Base-by-base conservation (phyloP, 2,329 filamentous ascomycete species). In the Venturia asperata region DNA sequence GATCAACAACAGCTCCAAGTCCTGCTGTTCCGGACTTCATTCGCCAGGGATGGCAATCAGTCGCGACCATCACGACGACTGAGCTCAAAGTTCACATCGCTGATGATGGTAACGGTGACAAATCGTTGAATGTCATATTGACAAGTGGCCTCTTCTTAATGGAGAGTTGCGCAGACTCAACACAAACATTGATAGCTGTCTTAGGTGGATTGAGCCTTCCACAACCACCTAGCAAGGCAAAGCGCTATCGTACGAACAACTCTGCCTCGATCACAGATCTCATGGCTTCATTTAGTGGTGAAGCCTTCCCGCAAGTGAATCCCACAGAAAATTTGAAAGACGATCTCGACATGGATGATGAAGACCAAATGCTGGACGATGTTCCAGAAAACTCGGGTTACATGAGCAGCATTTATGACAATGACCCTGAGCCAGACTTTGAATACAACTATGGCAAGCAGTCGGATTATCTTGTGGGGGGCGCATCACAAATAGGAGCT, bases 161-260 rank as follows among this genome's bases (percentile, higher is more conserved):
- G 7, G 94, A 99, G 75, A 95, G 92, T 0, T 99, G 95, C 71
- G 94, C 94, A 39, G 94, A 99, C 76, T 99, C 94, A 1, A 97
- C 92, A 0, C 92, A 97, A 74, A 99, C 94, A 0, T 81, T 99
- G 17, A 88, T 96, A 63, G 82, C 84, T 1, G 83, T 96, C 52
- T 78, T 92, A 19, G 91, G 89, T 71, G 92, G 89, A 0, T 81
- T 99, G 5, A 86, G 87, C 45, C 94, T 93, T 5, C 93, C 94
- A 0, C 87, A 86, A 9, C 88, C 92, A 0, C 91, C 92, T 1
- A 93, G 85, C 71, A 91, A 88, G 67, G 87, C 89, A 69, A 85
- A 87, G 68, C 94, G 94, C 72, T 99, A 96, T 74, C 85, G 90
- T 43, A 97, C 92, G 0, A 85, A 93, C 67, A 58, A 58, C 30